Evolutionary conservation across 1,284 basidiomycete species (phyloP).

Genomic region (Wolfiporia cocos): DNA sequence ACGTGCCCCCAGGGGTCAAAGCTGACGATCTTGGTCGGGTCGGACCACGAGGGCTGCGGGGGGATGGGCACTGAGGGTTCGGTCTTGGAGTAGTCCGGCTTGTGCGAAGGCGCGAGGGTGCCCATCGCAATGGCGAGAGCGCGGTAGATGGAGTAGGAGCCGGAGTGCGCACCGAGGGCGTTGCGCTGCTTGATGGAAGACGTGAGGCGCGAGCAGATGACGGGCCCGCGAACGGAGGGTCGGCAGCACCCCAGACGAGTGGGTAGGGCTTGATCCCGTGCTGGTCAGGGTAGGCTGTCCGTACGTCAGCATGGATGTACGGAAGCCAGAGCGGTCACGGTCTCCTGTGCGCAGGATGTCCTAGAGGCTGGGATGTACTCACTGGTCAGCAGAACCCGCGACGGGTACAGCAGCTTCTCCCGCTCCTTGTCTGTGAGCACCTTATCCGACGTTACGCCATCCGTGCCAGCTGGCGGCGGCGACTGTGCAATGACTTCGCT

Average conservation of each 20-base stretch:
- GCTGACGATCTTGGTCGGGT: conserved; percentile 81
- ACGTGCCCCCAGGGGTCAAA: conserved; percentile 96
- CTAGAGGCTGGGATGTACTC: conserved; percentile 22
- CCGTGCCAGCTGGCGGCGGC: conserved; percentile 21
- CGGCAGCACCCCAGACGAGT: conserved; percentile 77
- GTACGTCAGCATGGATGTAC: background rate
- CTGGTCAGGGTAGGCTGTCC: conserved; percentile 64
- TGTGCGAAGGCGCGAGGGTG: conserved; percentile 78
- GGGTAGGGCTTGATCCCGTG: conserved; percentile 73
- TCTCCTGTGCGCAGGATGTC: too few species aligned
- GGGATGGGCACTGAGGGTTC: conserved; percentile 86
- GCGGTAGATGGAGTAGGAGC: conserved; percentile 93
- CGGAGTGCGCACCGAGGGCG: conserved; percentile 90
- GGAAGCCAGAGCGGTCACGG: background rate
- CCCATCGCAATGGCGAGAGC: conserved; percentile 91
- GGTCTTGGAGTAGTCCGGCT: conserved; percentile 84
- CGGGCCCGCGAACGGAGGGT: conserved; percentile 68
- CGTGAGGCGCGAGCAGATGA: conserved; percentile 86
- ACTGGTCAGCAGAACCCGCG: conserved; percentile 80
- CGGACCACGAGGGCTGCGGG: conserved; percentile 79
- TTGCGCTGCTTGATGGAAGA: conserved; percentile 87
- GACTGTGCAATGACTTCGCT: conserved; percentile 13
- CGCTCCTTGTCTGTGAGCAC: conserved; percentile 51
- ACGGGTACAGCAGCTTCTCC: conserved; percentile 71
- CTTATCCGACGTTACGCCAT: conserved; percentile 16